phyloP scores from a whole-genome alignment of 139 green algal species.

The Raphidocelis subcapitata region DNA sequence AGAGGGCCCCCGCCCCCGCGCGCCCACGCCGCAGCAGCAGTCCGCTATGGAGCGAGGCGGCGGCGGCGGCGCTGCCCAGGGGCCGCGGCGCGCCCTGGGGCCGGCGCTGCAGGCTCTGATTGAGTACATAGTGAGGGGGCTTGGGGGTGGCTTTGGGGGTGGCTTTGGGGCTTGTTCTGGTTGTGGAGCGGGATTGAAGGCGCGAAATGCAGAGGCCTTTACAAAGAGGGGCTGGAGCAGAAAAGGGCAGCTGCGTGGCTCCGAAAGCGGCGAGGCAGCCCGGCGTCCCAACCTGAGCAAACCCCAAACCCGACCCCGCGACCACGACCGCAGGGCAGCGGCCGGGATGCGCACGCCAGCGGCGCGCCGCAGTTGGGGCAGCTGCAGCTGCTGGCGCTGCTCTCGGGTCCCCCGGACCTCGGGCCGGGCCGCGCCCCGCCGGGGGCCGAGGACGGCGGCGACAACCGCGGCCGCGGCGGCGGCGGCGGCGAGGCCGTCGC shows the following conservation, averaged over 20 bases:
- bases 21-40: conserved; percentile 4
- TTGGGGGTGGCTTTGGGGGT: background rate
- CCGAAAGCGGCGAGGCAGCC: no score
- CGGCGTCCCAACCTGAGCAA: no score
- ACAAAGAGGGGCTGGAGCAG: no score
- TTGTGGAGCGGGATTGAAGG: background rate
- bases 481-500: background rate
- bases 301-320: no score
- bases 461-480: conserved; percentile 2
- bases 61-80: background rate
- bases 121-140: conserved; percentile 63
- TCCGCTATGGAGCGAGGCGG: conserved; percentile 9
- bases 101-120: conserved; percentile 71
- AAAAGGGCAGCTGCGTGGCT: no score
- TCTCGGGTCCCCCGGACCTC: conserved; percentile 57
- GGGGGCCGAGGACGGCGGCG: no score
- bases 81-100: conserved; percentile 43
- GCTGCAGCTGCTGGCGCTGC: conserved; percentile 16
- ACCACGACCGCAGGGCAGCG: no score
- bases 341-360: background rate
- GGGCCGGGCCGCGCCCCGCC: conserved; percentile 40
- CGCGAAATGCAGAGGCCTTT: no score
- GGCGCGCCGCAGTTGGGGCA: conserved; percentile 1
- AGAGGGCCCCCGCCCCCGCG: background rate
- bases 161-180: background rate